Evolutionary conservation across 768 basidiomycete species (phyloP).

Genomic region (Agrocybe pediades): DNA sequence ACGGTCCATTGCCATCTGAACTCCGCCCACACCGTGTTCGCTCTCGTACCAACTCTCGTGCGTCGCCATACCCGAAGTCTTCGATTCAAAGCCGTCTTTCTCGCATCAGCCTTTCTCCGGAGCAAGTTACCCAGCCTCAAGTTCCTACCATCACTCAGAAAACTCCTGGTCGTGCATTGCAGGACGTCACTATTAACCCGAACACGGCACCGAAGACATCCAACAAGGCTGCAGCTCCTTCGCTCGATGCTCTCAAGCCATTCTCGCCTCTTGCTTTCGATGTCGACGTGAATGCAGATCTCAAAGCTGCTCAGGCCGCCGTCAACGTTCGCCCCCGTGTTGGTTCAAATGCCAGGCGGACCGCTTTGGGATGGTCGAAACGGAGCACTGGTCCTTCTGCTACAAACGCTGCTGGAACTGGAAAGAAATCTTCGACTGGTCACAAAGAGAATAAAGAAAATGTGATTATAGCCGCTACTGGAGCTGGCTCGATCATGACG

Average conservation of each 20-base stretch:
- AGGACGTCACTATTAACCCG: constrained; percentile 42
- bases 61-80: constrained; percentile 65
- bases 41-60: constrained; percentile 69
- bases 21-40: constrained; percentile 62
- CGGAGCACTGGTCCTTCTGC: constrained; percentile 47
- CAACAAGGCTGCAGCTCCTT: constrained; percentile 33
- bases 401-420: constrained; percentile 39
- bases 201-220: constrained; percentile 24
- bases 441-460: constrained; percentile 11
- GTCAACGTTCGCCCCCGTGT: constrained; percentile 51
- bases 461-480: not conserved
- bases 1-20: constrained; percentile 73
- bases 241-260: constrained; percentile 41
- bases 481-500: constrained; percentile 48
- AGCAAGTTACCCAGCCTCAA: constrained; percentile 30
- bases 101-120: constrained; percentile 47
- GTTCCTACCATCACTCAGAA: constrained; percentile 19
- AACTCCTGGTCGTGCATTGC: constrained; percentile 35
- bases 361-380: constrained; percentile 65
- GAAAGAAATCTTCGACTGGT: constrained; percentile 3
- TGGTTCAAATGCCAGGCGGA: constrained; percentile 56
- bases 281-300: constrained; percentile 37
- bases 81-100: constrained; percentile 37
- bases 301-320: constrained; percentile 34
- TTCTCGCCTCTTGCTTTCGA: constrained; percentile 39